These are phyloP conservation scores for Baudoinia panamericana DNA, from an alignment of 495 filamentous ascomycete genomes.

Conservation along the genomic window DNA sequence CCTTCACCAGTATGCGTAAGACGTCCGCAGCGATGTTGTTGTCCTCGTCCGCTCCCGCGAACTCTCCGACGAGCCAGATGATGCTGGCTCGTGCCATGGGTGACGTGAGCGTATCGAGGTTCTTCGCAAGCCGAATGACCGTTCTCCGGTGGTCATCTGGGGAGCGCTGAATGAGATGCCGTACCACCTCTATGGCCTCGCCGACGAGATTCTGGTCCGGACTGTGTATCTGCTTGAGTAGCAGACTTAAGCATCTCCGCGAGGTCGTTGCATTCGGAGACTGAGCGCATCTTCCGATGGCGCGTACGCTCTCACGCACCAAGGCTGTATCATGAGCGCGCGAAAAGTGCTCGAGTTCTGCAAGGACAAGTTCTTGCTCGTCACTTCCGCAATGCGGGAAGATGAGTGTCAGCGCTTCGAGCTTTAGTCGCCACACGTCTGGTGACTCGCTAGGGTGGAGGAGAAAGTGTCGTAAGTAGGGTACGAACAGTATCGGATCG, in stretches of 20 bases:
- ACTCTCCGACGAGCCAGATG: constrained; percentile 96
- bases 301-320: constrained; percentile 74
- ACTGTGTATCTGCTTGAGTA: constrained; percentile 72
- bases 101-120: constrained; percentile 71
- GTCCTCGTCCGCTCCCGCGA: constrained; percentile 60
- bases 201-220: constrained; percentile 76
- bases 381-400: constrained; percentile 69
- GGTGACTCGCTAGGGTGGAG: constrained; percentile 69
- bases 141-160: constrained; percentile 63
- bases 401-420: constrained; percentile 77
- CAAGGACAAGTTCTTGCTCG: constrained; percentile 72
- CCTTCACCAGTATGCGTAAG: constrained; percentile 73
- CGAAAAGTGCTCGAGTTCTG: constrained; percentile 86
- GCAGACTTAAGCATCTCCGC: constrained; percentile 61
- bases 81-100: constrained; percentile 82
- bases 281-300: constrained; percentile 86
- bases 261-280: constrained; percentile 51
- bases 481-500: constrained; percentile 62
- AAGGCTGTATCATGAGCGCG: constrained; percentile 60
- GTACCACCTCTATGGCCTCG: constrained; percentile 81
- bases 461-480: constrained; percentile 76
- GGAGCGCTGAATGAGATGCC: constrained; percentile 88
- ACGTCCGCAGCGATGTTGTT: constrained; percentile 89
- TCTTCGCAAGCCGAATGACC: constrained; percentile 80
- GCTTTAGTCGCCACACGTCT: constrained; percentile 75